phyloP scores from a whole-genome alignment of 805 yeast genomes.

The Ogataea wickerhamii region DNA sequence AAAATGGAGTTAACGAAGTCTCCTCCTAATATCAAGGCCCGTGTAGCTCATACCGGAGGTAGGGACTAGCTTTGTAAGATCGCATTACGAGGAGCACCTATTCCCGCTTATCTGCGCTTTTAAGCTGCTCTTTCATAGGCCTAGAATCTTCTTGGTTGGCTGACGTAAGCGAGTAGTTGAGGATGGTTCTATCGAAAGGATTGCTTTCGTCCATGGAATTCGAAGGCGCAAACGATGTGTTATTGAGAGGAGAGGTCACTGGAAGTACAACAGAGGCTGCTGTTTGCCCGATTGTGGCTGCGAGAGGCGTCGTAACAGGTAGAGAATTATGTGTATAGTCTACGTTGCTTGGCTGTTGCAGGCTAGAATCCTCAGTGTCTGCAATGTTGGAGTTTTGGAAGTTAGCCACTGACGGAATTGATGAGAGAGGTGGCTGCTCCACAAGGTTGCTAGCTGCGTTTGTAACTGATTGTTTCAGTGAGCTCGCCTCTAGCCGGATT shows the following conservation, averaged over 20 bases:
- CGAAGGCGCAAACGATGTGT: background rate
- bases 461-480: slow-evolving; percentile 36
- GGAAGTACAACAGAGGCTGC: slow-evolving; percentile 35
- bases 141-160: slow-evolving; percentile 1
- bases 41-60: too few relatives aligned
- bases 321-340: slow-evolving; percentile 13
- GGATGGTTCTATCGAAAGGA: slow-evolving; percentile 24
- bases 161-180: slow-evolving; percentile 3
- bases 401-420: slow-evolving; percentile 35
- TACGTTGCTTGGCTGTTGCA: slow-evolving; percentile 12
- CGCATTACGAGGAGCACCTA: too few relatives aligned
- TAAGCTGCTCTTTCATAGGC: too few relatives aligned
- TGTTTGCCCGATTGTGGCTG: slow-evolving; percentile 34
- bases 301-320: slow-evolving; percentile 34
- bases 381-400: slow-evolving; percentile 19
- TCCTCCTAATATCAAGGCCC: too few relatives aligned
- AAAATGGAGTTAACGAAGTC: too few relatives aligned
- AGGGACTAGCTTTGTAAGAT: too few relatives aligned
- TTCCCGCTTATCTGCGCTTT: too few relatives aligned
- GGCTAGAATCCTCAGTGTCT: slow-evolving; percentile 10
- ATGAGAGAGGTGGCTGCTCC: slow-evolving; percentile 34
- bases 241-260: slow-evolving; percentile 25
- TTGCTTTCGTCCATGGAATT: slow-evolving; percentile 13
- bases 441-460: slow-evolving; percentile 16
- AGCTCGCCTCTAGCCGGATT: slow-evolving; percentile 68